phyloP scores from a whole-genome alignment of 345 rosid genomes.

The Syzygium aromaticum region DNA sequence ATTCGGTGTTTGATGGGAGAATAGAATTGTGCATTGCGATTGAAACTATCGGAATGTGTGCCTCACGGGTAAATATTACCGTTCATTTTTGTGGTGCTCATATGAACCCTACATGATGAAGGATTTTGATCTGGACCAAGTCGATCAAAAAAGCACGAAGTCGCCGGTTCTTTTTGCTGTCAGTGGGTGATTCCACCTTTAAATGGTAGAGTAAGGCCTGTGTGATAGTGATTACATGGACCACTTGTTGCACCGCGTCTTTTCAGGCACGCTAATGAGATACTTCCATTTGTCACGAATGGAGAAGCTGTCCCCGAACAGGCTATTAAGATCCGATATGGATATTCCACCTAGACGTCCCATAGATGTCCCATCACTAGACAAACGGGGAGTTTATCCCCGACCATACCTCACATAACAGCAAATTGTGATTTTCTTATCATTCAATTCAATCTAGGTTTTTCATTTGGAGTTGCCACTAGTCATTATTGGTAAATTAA shows the following conservation, averaged over 20 bases:
- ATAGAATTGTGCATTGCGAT: not conserved
- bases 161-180: not conserved
- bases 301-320: too few relatives aligned
- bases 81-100: not conserved
- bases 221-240: not conserved
- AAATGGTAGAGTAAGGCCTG: not conserved
- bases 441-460: too few relatives aligned
- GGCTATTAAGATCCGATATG: too few relatives aligned
- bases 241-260: not conserved
- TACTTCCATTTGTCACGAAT: too few relatives aligned
- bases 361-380: too few relatives aligned
- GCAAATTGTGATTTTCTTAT: too few relatives aligned
- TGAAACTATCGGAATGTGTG: not conserved
- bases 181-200: not conserved
- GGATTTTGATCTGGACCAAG: not conserved
- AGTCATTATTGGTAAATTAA: too few relatives aligned
- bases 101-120: not conserved
- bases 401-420: too few relatives aligned
- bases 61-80: not conserved
- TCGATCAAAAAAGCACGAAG: not conserved
- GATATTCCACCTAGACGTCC: too few relatives aligned
- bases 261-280: too few relatives aligned
- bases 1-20: not conserved
- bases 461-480: too few relatives aligned
- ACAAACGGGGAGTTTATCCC: too few relatives aligned